These are phyloP conservation scores for Cystobasidiaceae sp. DNA, from an alignment of 1,284 basidiomycete species.

Conservation along the genomic window DNA sequence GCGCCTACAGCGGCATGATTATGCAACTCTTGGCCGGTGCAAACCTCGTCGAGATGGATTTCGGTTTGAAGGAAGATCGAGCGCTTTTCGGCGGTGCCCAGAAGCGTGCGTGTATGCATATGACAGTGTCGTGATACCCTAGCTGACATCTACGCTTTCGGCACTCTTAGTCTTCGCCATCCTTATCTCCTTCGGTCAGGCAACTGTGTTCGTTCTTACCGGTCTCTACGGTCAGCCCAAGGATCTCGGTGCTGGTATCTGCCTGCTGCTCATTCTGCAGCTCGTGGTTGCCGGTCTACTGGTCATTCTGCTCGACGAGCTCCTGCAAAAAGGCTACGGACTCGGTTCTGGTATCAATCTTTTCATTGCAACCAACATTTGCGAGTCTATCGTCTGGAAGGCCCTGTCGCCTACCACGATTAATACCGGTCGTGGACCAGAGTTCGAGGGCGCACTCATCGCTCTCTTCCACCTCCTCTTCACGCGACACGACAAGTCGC, in stretches of 20 bases:
- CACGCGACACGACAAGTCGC: slow-evolving; percentile 97
- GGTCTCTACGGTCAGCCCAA: slow-evolving; percentile 92
- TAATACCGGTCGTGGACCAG: slow-evolving; percentile 96
- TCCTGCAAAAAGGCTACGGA: slow-evolving; percentile 97
- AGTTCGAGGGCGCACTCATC: slow-evolving; percentile 95
- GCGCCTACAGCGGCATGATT: slow-evolving; percentile 75
- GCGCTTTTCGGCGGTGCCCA: slow-evolving; percentile 94
- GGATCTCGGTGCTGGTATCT: slow-evolving; percentile 93
- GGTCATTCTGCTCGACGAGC: slow-evolving; percentile 96
- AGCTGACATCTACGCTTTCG: background rate
- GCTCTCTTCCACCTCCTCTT: slow-evolving; percentile 96
- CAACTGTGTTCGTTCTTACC: slow-evolving; percentile 93
- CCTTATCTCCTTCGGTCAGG: slow-evolving; percentile 92
- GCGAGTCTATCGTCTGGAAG: slow-evolving; percentile 99
- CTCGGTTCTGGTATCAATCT: slow-evolving; percentile 97
- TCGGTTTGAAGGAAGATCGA: slow-evolving; percentile 92
- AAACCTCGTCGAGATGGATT: slow-evolving; percentile 96
- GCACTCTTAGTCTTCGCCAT: slow-evolving; percentile 75
- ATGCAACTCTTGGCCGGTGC: slow-evolving; percentile 98
- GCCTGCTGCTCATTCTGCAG: slow-evolving; percentile 88
- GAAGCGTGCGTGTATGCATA: slow-evolving; percentile 89
- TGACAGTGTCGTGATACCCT: no score
- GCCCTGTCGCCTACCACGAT: slow-evolving; percentile 96
- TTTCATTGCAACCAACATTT: slow-evolving; percentile 99
- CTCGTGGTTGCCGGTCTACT: slow-evolving; percentile 89